Base-by-base conservation (phyloP, 2,329 filamentous ascomycete genomes). In the Penicillium sp. region DNA sequence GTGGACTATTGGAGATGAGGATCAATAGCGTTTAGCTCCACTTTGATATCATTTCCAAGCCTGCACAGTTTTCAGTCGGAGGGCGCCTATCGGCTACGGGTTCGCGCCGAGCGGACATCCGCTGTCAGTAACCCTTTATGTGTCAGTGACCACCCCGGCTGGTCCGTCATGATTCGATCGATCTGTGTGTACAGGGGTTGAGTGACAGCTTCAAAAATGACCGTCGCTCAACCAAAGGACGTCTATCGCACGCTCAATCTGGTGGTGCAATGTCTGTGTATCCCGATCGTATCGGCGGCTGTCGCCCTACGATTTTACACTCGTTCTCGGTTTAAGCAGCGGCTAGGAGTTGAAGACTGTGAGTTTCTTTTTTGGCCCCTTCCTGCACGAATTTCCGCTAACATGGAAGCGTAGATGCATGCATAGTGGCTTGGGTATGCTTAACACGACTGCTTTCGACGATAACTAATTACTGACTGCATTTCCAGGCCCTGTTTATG, bases 221-320 rank as follows among this genome's bases (percentile, higher is more conserved):
- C 56, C 6, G 50, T 58, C 27, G 48, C 48, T 7, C 44, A 66
- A 30, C 64, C 64, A 6, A 49, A 54, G 12, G 67, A 70, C 62
- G 58, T 57, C 15, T 47, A 71, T 13, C 46, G 63, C 40, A 72
- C 64, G 0, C 49, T 72, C 37, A 72, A 68, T 50, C 46, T 72
- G 2, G 63, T 71, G 23, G 72, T 69, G 13, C 69, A 75, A 59
- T 61, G 55, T 33, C 58, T 73, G 10, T 73, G 68, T 50, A 68
- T 74, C 34, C 64, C 65, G 1, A 63, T 71, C n/a, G 60, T 67
- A 15, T 62, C 66, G 9, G 15, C 66, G 1, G 68, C 74, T 23
- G 59, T 74, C 9, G 48, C 43, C 1, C 42, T 72, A 29, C 68
- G 71, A 7, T 61, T 72, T 13, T 58, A 60, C 32, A 64, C 68